Base-by-base conservation (phyloP, 148 eudicot genomes). In the Dianthus caryophyllus region DNA sequence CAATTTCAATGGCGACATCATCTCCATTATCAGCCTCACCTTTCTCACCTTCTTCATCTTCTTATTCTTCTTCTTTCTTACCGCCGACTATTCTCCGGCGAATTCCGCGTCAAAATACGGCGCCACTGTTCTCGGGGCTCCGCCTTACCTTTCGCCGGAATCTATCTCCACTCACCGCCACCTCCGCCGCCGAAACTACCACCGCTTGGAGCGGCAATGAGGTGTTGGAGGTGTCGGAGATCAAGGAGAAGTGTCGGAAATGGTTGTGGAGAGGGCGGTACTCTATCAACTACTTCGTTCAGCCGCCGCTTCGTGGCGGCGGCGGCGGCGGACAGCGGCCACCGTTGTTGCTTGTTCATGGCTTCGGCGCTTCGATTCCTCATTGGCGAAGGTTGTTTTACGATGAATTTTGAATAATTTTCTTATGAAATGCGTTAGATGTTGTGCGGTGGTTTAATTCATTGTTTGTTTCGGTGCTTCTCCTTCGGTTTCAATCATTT, bases 361-460 rank as follows among this genome's bases (percentile, higher is more conserved):
- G 98, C 29, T 89, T 92, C 46, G 98, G 98, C 33, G 98, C 98
- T 77, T 92, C 98, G 3, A 69, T 92, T 61, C 85, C 94, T 74
- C 98, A 92, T 62, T 92, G 98, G 98, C 88, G 98, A 64, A 90
- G 90, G 96, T 53, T 21, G 6, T 47, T 12, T n/a, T n/a, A n/a
- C n/a, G n/a, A n/a, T n/a, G n/a, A n/a, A n/a, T n/a, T n/a, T n/a
- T n/a, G n/a, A n/a, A n/a, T n/a, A n/a, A n/a, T n/a, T n/a, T n/a
- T n/a, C n/a, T n/a, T n/a, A n/a, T n/a, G n/a, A n/a, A n/a, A n/a
- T n/a, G n/a, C n/a, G n/a, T n/a, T n/a, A n/a, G n/a, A n/a, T n/a
- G n/a, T n/a, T n/a, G n/a, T n/a, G n/a, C n/a, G n/a, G n/a, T n/a
- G n/a, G n/a, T n/a, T n/a, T n/a, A n/a, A n/a, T n/a, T n/a, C n/a